Base-by-base conservation (phyloP, 139 green algal genomes). In the Volvox reticuliferus region DNA sequence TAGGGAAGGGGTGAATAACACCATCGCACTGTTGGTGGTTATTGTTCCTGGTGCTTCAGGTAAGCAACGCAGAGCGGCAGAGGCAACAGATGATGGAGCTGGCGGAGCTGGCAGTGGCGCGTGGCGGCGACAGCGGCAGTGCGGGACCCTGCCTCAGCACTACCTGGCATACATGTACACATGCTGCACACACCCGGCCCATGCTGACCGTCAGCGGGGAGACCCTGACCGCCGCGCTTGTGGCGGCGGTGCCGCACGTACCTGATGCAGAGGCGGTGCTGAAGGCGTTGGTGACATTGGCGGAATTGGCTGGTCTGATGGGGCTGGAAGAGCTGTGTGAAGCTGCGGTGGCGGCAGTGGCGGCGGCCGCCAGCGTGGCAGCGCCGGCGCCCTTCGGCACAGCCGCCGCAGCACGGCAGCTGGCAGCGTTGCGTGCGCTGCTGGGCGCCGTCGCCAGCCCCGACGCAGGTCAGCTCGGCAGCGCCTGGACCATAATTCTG, bases 181-280 rank as follows among this genome's bases (percentile, higher is more conserved):
- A 98, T 88, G 95, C 95, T 0, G 96, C 98, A 91, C 96, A 98
- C 79, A 93, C 94, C 1, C 93, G 96, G 30, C 96, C 97, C 61
- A 98, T 98, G 96, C 94, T 99, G 63, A 95, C 97, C 88, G 96
- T 97, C 55, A 86, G 87, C 30, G 96, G 95, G 12, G 55, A 85
- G 26, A 61, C 86, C 14, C 20, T 90, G 28, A 82, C 95, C 61
- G 90, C 93, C 18, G 94, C 93, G 12, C 84, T 98, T 26, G 85
- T 91, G 21, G 90, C 93, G 14, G 92, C 91, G 1, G 77, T 97
- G 18, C 75, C 82, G 0, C 77, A 71, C 19, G 95, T 95, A 0
- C 69, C 91, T 22, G 92, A 95, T 55, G 89, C 86, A 17, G 81
- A 88, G 24, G 87, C 90, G 20, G 75, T 95, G 2, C 87, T 98